These are phyloP conservation scores for Russula sp. DNA, from an alignment of 768 basidiomycete genomes.

Conservation along the genomic window DNA sequence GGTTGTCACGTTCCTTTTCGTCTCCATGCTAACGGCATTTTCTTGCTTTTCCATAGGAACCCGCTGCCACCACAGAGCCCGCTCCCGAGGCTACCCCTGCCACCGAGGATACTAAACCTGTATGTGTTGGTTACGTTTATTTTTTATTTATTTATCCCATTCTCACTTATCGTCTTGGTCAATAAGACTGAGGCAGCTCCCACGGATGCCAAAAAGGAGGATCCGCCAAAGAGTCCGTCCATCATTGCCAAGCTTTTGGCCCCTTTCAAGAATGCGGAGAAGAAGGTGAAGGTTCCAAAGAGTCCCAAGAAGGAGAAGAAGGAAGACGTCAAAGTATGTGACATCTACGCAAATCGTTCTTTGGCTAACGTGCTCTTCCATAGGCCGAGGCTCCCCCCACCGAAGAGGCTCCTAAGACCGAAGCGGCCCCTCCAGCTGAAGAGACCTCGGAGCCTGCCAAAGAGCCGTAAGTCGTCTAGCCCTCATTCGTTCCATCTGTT, in stretches of 20 bases:
- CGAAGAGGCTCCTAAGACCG: conserved; percentile 36
- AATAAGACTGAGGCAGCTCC: conserved; percentile 42
- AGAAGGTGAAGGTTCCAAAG: conserved; percentile 49
- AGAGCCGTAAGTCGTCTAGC: conserved; percentile 51
- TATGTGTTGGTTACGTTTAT: conserved; percentile 36
- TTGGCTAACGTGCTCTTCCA: neutral
- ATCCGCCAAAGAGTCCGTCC: conserved; percentile 73
- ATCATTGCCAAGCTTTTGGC: conserved; percentile 74
- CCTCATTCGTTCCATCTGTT: neutral
- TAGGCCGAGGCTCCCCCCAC: conserved; percentile 32
- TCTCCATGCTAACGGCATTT: conserved; percentile 3
- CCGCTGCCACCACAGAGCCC: conserved; percentile 31
- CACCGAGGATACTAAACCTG: conserved; percentile 30
- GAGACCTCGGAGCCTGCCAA: conserved; percentile 44
- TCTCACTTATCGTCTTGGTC: neutral
- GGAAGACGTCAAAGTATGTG: conserved; percentile 55
- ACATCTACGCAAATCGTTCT: neutral
- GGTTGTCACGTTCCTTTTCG: conserved; percentile 9
- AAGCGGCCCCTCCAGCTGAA: conserved; percentile 51
- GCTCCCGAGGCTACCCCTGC: conserved; percentile 30
- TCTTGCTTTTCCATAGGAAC: conserved; percentile 31
- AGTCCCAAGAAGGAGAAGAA: conserved; percentile 73
- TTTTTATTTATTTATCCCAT: neutral
- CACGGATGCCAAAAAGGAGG: conserved; percentile 59
- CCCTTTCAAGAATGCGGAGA: conserved; percentile 52